Conservation (phyloP, 805 yeast species). For the Suhomyces sp. region DNA sequence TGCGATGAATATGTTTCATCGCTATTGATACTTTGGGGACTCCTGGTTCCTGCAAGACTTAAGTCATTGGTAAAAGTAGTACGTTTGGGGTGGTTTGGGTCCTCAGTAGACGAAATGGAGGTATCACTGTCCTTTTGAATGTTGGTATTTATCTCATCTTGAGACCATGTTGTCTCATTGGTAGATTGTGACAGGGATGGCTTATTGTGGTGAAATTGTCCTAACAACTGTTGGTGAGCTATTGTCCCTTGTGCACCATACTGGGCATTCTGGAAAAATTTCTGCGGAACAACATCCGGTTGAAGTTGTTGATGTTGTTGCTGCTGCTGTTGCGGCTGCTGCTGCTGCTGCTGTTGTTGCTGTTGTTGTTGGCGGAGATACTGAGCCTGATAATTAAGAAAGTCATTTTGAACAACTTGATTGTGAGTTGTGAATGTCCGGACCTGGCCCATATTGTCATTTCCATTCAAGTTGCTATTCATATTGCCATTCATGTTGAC, state of each 20-base stretch:
- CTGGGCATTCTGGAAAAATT: constrained; percentile 8
- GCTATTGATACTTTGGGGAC: constrained; percentile 45
- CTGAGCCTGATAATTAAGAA: constrained; percentile 19
- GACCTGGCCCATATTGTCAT: constrained; percentile 1
- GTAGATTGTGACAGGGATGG: constrained; percentile 33
- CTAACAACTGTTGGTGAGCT: constrained; percentile 18
- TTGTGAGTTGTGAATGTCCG: constrained; percentile 14
- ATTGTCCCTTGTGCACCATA: constrained; percentile 2
- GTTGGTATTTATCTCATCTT: constrained; percentile 28
- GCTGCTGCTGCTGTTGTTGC: constrained; percentile 21
- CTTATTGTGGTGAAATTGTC: constrained; percentile 17
- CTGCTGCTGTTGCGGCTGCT: constrained; percentile 14
- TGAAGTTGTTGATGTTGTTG: constrained; percentile 11
- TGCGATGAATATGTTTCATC: constrained; percentile 41
- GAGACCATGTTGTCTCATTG: constrained; percentile 47
- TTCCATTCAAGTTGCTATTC: background rate
- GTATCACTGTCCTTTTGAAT: constrained; percentile 40
- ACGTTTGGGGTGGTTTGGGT: constrained; percentile 7
- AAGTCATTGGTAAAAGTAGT: background rate
- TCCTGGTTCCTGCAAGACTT: constrained; percentile 1
- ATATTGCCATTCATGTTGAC: constrained; percentile 2
- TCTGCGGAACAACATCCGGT: no score
- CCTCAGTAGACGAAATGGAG: constrained; percentile 34
- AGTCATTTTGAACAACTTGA: constrained; percentile 21
- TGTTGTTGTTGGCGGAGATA: constrained; percentile 26